Evolutionary conservation across 345 rosid species (phyloP).

Genomic region (Eucalyptus tenuipes): DNA sequence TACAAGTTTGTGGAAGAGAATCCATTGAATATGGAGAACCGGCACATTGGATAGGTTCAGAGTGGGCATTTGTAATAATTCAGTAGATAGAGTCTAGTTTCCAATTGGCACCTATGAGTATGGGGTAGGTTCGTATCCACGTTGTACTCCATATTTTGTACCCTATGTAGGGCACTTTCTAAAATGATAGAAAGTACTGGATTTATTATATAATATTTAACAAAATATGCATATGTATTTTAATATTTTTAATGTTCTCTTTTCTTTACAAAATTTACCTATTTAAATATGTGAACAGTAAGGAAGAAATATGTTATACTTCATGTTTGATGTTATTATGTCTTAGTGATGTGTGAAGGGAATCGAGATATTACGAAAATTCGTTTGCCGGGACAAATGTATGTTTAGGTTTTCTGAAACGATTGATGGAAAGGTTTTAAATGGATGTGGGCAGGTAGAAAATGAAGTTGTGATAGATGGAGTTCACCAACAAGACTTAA

Average conservation of each 20-base stretch:
- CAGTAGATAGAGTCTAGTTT: background rate
- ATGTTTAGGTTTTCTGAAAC: background rate
- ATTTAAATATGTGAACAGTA: background rate
- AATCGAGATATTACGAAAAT: background rate
- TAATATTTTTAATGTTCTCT: background rate
- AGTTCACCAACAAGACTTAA: background rate
- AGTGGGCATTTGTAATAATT: background rate
- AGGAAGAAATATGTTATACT: background rate
- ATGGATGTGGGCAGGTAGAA: background rate
- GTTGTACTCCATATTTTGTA: background rate
- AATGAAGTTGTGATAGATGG: background rate
- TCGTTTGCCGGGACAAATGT: background rate
- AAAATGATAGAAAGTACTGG: background rate
- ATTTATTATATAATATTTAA: background rate
- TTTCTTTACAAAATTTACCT: background rate
- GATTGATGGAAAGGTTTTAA: background rate
- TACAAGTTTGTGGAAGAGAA: background rate
- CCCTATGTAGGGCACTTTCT: background rate
- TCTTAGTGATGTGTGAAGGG: background rate
- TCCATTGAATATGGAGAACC: background rate
- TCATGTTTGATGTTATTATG: background rate
- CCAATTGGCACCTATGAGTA: background rate
- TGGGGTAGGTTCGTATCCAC: background rate
- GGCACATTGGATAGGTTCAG: background rate
- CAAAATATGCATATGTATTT: background rate